phyloP scores from a whole-genome alignment of 2,329 filamentous ascomycete species.

The Sporothrix pseudoabietina region DNA sequence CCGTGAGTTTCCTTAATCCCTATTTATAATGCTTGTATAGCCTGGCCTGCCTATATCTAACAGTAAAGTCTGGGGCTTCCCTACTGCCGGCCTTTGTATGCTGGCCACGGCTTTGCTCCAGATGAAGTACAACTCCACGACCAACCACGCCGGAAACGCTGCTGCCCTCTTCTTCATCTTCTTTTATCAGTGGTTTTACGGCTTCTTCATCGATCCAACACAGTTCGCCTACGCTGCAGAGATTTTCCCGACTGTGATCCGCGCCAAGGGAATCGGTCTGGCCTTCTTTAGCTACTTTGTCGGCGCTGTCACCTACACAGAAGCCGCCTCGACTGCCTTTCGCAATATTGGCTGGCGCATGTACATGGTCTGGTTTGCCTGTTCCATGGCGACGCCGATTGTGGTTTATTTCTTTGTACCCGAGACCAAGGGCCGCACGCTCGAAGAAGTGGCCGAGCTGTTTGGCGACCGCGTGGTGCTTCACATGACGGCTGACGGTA shows the following conservation, averaged over 20 bases:
- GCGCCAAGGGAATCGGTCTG: constrained; percentile 27
- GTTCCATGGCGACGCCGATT: not conserved
- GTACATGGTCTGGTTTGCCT: constrained; percentile 23
- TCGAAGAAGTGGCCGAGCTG: not conserved
- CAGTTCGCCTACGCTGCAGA: constrained; percentile 27
- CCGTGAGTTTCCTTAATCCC: not conserved
- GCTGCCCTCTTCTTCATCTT: not conserved
- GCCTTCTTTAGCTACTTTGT: constrained; percentile 21
- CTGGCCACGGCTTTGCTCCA: not conserved
- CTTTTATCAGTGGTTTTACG: constrained; percentile 6
- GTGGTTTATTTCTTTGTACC: not conserved
- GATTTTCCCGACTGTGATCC: constrained; percentile 26
- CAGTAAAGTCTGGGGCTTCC: not conserved
- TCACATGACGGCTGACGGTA: not conserved
- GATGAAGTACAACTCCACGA: constrained; percentile 1
- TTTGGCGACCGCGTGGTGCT: constrained; percentile 6
- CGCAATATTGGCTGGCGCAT: constrained; percentile 26
- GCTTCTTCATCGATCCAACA: constrained; percentile 22
- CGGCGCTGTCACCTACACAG: constrained; percentile 1
- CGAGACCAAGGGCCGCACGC: not conserved
- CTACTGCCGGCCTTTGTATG: not conserved
- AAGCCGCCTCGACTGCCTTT: constrained; percentile 15
- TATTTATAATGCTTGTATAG: not conserved
- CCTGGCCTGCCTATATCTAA: not conserved
- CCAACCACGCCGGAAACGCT: constrained; percentile 3